phyloP scores from a whole-genome alignment of 108 stramenopile species.

The Fragilariopsis cylindrus region DNA sequence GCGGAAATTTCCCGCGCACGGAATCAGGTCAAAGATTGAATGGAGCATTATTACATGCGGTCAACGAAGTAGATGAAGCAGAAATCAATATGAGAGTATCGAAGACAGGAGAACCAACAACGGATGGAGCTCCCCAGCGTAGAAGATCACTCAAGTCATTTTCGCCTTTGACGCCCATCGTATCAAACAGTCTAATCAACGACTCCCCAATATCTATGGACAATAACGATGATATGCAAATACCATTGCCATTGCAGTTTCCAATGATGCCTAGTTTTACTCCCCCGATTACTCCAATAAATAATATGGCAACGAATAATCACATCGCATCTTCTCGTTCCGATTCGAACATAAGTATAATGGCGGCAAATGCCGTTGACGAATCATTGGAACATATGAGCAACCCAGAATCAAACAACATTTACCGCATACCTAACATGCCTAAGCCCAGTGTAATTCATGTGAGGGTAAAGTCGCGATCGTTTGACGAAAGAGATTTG shows the following conservation, averaged over 20 bases:
- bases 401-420: neutral
- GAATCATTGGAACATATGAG: conserved; percentile 7
- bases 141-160: neutral
- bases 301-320: neutral
- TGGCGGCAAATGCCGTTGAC: neutral
- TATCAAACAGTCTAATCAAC: neutral
- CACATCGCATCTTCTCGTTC: conserved; percentile 20
- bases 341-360: conserved; percentile 2
- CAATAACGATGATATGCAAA: conserved; percentile 38
- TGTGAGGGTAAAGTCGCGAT: conserved; percentile 37
- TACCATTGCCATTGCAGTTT: conserved; percentile 14
- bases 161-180: conserved; percentile 3
- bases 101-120: neutral
- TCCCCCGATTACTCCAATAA: conserved; percentile 56
- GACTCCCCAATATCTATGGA: conserved; percentile 51
- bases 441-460: conserved; percentile 28
- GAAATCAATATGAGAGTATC: neutral
- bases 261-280: conserved; percentile 32
- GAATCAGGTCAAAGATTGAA: conserved; percentile 1
- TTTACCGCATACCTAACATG: conserved; percentile 11
- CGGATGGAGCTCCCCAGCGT: neutral
- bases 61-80: conserved; percentile 24
- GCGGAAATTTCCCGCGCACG: neutral
- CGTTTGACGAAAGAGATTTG: conserved; percentile 51
- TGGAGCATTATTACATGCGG: conserved; percentile 5